Percentiles rank a stretch among this genome's conserved stretches.
phyloP scores from a whole-genome alignment of 306 rosid species.

The Castanospermum australe region DNA sequence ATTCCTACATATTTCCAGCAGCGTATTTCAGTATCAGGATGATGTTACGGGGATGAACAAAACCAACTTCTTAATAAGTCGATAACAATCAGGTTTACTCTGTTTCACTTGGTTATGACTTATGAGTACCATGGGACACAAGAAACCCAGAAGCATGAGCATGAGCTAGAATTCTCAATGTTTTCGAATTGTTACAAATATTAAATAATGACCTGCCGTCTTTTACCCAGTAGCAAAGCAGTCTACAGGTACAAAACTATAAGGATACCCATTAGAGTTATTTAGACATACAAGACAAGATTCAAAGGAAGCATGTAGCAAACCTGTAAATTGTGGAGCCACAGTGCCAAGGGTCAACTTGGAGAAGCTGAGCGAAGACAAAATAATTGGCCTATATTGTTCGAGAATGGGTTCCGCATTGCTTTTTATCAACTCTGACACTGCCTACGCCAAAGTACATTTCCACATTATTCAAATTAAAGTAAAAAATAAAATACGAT shows the following conservation, averaged over 20 bases:
- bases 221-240: neutral
- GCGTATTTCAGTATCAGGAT: slow-evolving; percentile 20
- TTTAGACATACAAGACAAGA: neutral
- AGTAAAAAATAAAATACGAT: no score
- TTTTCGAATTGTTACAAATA: neutral
- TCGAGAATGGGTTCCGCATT: slow-evolving; percentile 80
- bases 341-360: slow-evolving; percentile 86
- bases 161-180: neutral
- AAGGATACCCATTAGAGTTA: neutral
- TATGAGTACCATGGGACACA: neutral
- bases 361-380: slow-evolving; percentile 81
- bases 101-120: slow-evolving; percentile 1
- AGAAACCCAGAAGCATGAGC: neutral
- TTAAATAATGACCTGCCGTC: neutral
- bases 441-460: slow-evolving; percentile 57
- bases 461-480: no score
- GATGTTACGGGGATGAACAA: slow-evolving; percentile 7
- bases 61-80: slow-evolving; percentile 14
- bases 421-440: slow-evolving; percentile 73
- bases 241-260: neutral
- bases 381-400: slow-evolving; percentile 63
- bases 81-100: neutral
- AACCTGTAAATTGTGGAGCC: slow-evolving; percentile 93
- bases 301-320: slow-evolving; percentile 1
- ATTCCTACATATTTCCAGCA: slow-evolving; percentile 51